A percentile compares a stretch with the other conserved stretches of the same genome.
Evolutionary conservation across 2,329 filamentous ascomycete species (phyloP).

Genomic region (Orbilia javanica): DNA sequence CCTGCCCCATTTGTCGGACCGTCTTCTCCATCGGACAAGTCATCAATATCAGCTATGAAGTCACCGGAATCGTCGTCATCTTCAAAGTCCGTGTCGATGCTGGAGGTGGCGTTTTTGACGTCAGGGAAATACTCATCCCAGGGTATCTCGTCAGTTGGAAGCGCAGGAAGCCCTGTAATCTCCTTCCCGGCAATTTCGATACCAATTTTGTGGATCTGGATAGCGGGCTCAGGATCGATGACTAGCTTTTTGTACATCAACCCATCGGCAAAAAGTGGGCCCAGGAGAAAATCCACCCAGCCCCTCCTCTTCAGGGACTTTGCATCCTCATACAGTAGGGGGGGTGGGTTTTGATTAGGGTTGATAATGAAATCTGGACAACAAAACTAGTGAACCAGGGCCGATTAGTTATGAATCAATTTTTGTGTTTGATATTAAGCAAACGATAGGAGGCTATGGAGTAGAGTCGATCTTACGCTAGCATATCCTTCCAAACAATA

Average conservation of each 20-base stretch:
- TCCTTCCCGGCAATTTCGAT: conserved; percentile 14
- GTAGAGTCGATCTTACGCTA: conserved; percentile 16
- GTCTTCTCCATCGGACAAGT: not conserved
- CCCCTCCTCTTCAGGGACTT: not conserved
- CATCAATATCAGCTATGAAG: not conserved
- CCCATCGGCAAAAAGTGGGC: not conserved
- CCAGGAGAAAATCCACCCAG: not conserved
- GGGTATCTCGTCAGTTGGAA: conserved; percentile 23
- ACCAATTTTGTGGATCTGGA: not conserved
- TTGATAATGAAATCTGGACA: not conserved
- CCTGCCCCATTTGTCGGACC: not conserved
- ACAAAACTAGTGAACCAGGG: not conserved
- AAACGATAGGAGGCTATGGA: not conserved
- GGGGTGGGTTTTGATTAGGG: not conserved
- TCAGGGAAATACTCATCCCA: not conserved
- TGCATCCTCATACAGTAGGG: not conserved
- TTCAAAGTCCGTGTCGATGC: not conserved
- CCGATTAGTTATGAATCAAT: not conserved
- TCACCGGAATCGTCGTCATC: not conserved
- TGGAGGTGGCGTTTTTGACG: not conserved
- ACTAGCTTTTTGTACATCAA: not conserved
- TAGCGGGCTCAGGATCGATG: conserved; percentile 1
- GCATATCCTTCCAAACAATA: conserved; percentile 35
- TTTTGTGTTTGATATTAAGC: not conserved
- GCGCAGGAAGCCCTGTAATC: conserved; percentile 12